Percentiles rank a stretch among this genome's conserved stretches.
Evolutionary conservation across 768 basidiomycete species (phyloP).

Genomic region (Podaxis pistillaris): DNA sequence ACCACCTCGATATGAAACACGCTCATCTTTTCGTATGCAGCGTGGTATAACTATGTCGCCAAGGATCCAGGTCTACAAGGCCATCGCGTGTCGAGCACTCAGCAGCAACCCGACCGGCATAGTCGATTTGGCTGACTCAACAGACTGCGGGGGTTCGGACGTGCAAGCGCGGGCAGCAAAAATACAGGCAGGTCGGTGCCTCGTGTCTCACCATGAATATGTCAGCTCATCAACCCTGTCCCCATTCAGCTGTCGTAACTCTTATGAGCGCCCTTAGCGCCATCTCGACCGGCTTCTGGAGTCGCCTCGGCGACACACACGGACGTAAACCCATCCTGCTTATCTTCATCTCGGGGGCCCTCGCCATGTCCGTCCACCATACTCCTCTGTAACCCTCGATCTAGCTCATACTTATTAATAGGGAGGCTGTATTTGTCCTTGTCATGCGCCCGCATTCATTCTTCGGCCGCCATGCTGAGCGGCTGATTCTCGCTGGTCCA

Average conservation of each 20-base stretch:
- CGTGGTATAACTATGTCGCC: conserved; percentile 80
- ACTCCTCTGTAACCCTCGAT: conserved; percentile 10
- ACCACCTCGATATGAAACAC: not conserved
- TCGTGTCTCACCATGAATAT: not conserved
- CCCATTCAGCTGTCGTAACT: conserved; percentile 56
- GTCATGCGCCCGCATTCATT: conserved; percentile 59
- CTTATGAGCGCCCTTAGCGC: conserved; percentile 79
- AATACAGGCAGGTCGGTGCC: conserved; percentile 58
- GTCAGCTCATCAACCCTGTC: not conserved
- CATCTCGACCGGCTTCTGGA: conserved; percentile 86
- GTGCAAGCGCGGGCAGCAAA: conserved; percentile 70
- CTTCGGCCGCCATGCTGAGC: conserved; percentile 57
- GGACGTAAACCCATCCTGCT: conserved; percentile 78
- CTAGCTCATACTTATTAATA: conserved; percentile 28
- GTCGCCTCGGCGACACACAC: conserved; percentile 68
- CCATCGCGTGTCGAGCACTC: conserved; percentile 66
- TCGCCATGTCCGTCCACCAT: conserved; percentile 59
- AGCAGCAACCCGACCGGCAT: conserved; percentile 24
- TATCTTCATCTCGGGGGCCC: conserved; percentile 63
- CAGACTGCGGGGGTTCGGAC: conserved; percentile 39
- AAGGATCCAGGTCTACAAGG: conserved; percentile 77
- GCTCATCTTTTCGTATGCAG: conserved; percentile 32
- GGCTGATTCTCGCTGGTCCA: conserved; percentile 74
- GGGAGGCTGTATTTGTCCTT: conserved; percentile 79
- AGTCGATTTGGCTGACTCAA: conserved; percentile 16